Evolutionary conservation across 2,329 filamentous ascomycete species (phyloP).

Genomic region (Biscogniauxia marginata): DNA sequence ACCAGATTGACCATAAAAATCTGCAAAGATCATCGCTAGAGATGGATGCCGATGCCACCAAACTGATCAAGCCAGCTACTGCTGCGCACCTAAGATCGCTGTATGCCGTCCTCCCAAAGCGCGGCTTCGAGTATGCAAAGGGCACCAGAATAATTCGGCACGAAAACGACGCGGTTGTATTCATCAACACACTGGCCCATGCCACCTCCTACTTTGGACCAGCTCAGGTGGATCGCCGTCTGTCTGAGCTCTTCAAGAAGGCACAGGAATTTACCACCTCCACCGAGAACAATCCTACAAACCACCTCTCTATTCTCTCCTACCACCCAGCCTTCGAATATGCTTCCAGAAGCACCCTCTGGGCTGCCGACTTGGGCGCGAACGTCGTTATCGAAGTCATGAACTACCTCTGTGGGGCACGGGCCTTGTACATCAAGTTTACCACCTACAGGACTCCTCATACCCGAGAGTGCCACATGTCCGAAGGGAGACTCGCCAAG

Average conservation of each 20-base stretch:
- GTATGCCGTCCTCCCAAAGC: not conserved
- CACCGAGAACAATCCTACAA: not conserved
- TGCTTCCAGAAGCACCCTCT: too few relatives aligned
- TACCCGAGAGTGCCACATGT: too few relatives aligned
- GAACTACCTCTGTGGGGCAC: not conserved
- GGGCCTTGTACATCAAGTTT: not conserved
- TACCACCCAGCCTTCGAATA: not conserved
- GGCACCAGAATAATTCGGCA: not conserved
- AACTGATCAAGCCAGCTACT: not conserved
- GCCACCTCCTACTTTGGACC: not conserved
- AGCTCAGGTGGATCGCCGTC: not conserved
- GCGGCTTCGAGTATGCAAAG: not conserved
- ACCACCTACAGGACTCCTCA: not conserved
- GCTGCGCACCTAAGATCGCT: not conserved
- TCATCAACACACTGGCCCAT: not conserved
- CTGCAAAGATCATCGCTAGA: not conserved
- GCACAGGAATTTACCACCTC: not conserved
- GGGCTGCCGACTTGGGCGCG: too few relatives aligned
- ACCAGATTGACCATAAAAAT: too few relatives aligned
- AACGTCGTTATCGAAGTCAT: not conserved
- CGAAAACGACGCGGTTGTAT: not conserved
- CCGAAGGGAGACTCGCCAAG: not conserved
- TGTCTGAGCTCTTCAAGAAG: not conserved
- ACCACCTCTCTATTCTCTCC: not conserved
- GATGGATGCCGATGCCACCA: not conserved